Conservation (phyloP, 1,284 basidiomycete genomes). For the Sporisorium sorghi region DNA sequence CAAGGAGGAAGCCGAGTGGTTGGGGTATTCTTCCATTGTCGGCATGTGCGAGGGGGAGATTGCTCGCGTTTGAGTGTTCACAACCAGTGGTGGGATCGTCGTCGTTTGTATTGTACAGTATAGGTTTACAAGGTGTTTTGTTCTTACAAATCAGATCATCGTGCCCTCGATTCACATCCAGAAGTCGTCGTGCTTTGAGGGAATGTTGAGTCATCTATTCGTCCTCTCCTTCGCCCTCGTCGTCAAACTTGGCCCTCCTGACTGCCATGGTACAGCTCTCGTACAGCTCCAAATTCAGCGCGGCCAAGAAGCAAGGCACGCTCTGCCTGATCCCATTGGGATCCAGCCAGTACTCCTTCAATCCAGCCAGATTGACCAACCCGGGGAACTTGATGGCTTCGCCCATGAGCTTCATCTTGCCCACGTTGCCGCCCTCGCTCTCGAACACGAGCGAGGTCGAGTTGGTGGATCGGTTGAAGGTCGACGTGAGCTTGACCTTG, state of each 20-base stretch:
- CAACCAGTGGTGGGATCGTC: too few species aligned
- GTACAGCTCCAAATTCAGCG: constrained; percentile 72
- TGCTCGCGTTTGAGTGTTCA: neutral
- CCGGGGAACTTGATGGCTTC: constrained; percentile 63
- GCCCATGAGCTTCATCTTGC: constrained; percentile 72
- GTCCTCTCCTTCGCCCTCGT: constrained; percentile 20
- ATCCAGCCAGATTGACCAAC: constrained; percentile 47
- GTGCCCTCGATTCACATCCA: neutral
- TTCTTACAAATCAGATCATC: neutral
- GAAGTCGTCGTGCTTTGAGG: neutral
- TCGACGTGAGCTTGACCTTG: constrained; percentile 82
- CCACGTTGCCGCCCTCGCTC: constrained; percentile 71
- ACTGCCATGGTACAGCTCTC: constrained; percentile 58
- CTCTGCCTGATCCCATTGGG: constrained; percentile 70
- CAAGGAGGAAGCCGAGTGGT: constrained; percentile 30
- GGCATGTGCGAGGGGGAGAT: constrained; percentile 16
- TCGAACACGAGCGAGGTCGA: constrained; percentile 71
- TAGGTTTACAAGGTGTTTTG: neutral
- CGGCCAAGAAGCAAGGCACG: constrained; percentile 73
- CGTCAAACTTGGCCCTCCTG: constrained; percentile 13
- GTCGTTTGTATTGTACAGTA: constrained; percentile 9
- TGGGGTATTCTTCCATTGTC: constrained; percentile 31
- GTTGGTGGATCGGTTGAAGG: constrained; percentile 74
- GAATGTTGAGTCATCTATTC: neutral
- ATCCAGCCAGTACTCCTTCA: constrained; percentile 72